These are phyloP conservation scores for Leccinum uliginosum DNA, from an alignment of 768 basidiomycete genomes.

Conservation along the genomic window DNA sequence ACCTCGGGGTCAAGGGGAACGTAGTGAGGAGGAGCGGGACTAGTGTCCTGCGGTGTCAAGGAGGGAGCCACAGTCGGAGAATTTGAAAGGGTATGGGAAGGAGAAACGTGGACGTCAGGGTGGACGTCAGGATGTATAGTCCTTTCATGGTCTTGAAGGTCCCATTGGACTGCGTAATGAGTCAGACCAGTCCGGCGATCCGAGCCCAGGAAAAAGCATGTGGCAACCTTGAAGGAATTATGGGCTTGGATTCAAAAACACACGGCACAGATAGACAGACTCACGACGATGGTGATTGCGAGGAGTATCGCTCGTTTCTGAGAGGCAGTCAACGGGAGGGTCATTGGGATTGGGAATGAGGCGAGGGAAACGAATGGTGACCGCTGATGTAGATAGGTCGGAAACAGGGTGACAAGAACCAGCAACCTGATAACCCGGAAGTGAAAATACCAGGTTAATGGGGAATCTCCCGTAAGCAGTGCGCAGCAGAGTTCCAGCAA, in stretches of 20 bases:
- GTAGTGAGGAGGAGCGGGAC: not conserved
- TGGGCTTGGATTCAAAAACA: not conserved
- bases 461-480: not conserved
- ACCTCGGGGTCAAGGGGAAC: constrained; percentile 1
- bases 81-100: not conserved
- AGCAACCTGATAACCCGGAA: not conserved
- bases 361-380: not conserved
- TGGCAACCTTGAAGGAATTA: constrained; percentile 8
- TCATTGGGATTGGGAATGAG: constrained; percentile 11
- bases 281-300: constrained; percentile 24
- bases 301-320: constrained; percentile 29
- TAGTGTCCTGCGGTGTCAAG: not conserved
- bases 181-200: not conserved
- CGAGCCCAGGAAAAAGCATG: constrained; percentile 23
- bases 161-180: constrained; percentile 3
- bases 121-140: not conserved
- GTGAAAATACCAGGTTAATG: not conserved
- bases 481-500: not conserved
- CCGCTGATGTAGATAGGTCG: not conserved
- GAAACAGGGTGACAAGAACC: not conserved
- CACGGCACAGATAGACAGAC: constrained; percentile 1
- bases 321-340: constrained; percentile 23
- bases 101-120: not conserved
- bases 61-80: not conserved
- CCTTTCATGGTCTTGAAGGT: not conserved